Base-by-base conservation (phyloP, 2,329 filamentous ascomycete genomes). In the Ilyonectria mors-panacis region DNA sequence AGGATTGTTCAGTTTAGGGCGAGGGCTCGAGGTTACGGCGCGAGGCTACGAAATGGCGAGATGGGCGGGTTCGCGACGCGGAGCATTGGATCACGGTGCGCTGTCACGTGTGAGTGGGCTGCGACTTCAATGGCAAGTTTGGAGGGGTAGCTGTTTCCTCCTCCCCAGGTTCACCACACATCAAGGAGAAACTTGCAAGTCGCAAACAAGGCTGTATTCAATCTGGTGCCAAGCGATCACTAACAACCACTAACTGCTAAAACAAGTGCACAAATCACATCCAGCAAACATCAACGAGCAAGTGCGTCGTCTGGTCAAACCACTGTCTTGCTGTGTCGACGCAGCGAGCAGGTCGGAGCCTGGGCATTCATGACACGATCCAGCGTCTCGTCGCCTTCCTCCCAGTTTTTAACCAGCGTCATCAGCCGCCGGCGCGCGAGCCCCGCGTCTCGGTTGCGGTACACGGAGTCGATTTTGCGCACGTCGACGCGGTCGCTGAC, bases 381-480 rank as follows among this genome's bases (percentile, higher is more conserved):
- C 45, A 83, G 69, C 10, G 80, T 81, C 53, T 80, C 76, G 63
- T 83, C 81, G 6, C 77, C 78, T 65, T 82, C 80, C 47, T 82
- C 77, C 82, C 82, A 84, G 44, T 78, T 73, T 60, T 83, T 83
- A 21, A 80, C 73, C 63, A 83, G 71, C 33, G 73, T 77, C 73
- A 80, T 67, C 39, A 80, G 65, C 17, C 77, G 76, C 1, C 79
- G 74, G n/a, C 81, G 75, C 7, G 79, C 79, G 55, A 78, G 69
- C 5, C 79, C 79, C 12, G 79, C 79, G 62, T 84, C 81, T 10
- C 80, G 76, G 59, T 83, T 84, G 13, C 82, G 80, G 63, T 84
- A 84, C 39, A 83, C 81, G 17, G 81, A 83, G 67, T 84, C 82
- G 54, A 84, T 83, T 65, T 82, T 80, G 45, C 82, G 76, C 19